Evolutionary conservation across 2,329 filamentous ascomycete species (phyloP).

Genomic region (Verticillium longisporum): DNA sequence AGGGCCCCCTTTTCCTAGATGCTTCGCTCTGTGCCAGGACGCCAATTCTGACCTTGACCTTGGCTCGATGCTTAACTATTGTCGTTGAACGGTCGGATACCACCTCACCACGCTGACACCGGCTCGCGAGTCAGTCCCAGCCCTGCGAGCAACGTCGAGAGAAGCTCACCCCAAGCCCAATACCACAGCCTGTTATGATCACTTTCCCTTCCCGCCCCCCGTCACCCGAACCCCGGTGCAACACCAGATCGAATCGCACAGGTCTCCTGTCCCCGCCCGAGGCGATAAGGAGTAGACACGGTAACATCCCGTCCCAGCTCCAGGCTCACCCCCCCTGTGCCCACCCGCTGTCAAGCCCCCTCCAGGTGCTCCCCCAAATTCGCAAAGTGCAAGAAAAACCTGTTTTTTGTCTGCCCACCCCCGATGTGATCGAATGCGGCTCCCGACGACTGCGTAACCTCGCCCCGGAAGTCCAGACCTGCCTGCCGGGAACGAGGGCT

Average conservation of each 20-base stretch:
- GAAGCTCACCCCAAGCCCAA: background rate
- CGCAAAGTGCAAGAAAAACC: background rate
- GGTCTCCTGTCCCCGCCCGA: slow-evolving; percentile 57
- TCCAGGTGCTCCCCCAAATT: background rate
- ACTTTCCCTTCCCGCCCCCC: background rate
- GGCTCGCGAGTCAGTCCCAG: background rate
- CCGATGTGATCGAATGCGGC: background rate
- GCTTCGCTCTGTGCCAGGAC: background rate
- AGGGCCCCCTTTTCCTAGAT: background rate
- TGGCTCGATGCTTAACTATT: background rate
- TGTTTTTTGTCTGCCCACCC: background rate
- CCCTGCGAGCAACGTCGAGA: background rate
- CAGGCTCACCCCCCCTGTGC: slow-evolving; percentile 36
- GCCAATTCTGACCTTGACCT: background rate
- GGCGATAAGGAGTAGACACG: slow-evolving; percentile 66
- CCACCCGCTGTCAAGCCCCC: slow-evolving; percentile 14
- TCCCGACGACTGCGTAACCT: background rate
- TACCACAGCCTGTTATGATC: background rate
- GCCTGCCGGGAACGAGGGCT: background rate
- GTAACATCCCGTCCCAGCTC: slow-evolving; percentile 59
- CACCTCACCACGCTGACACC: background rate
- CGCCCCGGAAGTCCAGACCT: background rate
- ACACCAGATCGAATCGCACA: background rate
- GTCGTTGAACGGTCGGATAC: background rate
- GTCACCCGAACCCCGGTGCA: background rate